Evolutionary conservation across 1,284 basidiomycete species (phyloP).

Genomic region (Nidula niveotomentosa): DNA sequence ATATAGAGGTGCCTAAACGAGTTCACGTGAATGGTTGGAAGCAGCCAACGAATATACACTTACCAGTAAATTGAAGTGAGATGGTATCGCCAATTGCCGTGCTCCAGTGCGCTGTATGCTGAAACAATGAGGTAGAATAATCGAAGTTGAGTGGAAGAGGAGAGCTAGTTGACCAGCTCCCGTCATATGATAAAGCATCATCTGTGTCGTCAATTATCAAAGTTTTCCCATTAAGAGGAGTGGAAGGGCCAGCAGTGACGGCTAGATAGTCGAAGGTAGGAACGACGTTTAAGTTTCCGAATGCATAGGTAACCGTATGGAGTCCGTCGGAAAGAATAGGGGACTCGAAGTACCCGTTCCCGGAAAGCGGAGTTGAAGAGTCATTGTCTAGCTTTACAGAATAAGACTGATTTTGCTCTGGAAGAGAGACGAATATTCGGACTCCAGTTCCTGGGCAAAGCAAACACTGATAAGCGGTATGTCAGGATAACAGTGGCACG

Average conservation of each 20-base stretch:
- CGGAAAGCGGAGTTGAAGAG: conserved; percentile 20
- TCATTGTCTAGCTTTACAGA: conserved; percentile 33
- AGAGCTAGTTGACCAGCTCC: conserved; percentile 26
- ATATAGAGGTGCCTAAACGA: conserved; percentile 29
- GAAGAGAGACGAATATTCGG: conserved; percentile 2
- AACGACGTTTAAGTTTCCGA: conserved; percentile 15
- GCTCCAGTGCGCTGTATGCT: conserved; percentile 32
- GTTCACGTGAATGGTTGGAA: not conserved
- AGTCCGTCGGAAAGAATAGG: conserved; percentile 28
- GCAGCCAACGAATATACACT: not conserved
- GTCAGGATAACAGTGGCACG: no score
- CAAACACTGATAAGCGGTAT: no score
- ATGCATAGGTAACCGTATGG: conserved; percentile 32
- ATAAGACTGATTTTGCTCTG: conserved; percentile 18
- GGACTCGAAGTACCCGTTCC: conserved; percentile 26
- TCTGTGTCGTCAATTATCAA: conserved; percentile 36
- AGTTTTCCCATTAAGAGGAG: conserved; percentile 27
- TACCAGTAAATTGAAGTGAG: conserved; percentile 32
- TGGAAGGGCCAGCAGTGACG: conserved; percentile 30
- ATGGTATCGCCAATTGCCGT: conserved; percentile 30
- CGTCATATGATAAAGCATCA: conserved; percentile 23
- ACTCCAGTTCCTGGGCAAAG: conserved; percentile 4
- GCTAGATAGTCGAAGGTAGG: conserved; percentile 37
- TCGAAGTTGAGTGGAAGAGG: conserved; percentile 14
- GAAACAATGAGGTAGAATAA: conserved; percentile 25